phyloP scores from a whole-genome alignment of 805 yeast genomes.

The Spencermartinsiella europaea region DNA sequence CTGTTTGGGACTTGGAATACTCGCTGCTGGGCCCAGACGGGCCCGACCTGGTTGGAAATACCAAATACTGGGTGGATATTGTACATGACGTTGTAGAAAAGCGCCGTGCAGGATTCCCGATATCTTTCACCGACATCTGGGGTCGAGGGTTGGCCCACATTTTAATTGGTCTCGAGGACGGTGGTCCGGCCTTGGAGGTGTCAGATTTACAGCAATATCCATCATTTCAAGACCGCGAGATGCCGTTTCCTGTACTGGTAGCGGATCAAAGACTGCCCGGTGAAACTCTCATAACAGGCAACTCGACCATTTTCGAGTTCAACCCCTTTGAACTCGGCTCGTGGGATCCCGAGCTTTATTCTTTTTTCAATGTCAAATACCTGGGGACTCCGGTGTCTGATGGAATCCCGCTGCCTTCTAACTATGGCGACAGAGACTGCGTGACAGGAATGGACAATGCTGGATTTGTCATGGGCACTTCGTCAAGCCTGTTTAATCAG shows the following conservation, averaged over 20 bases:
- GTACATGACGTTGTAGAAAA: slow-evolving; percentile 28
- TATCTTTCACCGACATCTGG: slow-evolving; percentile 75
- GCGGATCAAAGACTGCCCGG: slow-evolving; percentile 41
- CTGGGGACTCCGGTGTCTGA: slow-evolving; percentile 59
- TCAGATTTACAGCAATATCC: slow-evolving; percentile 50
- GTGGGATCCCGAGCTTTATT: slow-evolving; percentile 70
- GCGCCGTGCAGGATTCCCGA: slow-evolving; percentile 58
- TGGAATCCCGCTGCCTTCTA: slow-evolving; percentile 62
- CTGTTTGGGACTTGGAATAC: slow-evolving; percentile 62
- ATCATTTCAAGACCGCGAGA: slow-evolving; percentile 50
- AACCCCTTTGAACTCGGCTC: slow-evolving; percentile 74
- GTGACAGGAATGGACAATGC: slow-evolving; percentile 71
- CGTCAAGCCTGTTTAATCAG: slow-evolving; percentile 80
- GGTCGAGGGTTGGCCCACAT: slow-evolving; percentile 64
- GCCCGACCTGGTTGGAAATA: slow-evolving; percentile 32
- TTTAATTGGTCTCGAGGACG: slow-evolving; percentile 49
- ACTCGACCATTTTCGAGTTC: slow-evolving; percentile 52
- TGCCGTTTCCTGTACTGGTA: slow-evolving; percentile 59
- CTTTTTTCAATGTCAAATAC: slow-evolving; percentile 62
- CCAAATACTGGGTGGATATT: slow-evolving; percentile 21
- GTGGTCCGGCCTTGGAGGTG: slow-evolving; percentile 53
- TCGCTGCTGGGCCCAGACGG: slow-evolving; percentile 59
- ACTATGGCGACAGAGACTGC: slow-evolving; percentile 41
- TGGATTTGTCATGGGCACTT: slow-evolving; percentile 76
- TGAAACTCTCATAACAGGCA: slow-evolving; percentile 45